These are phyloP conservation scores for Annulohypoxylon bovei DNA, from an alignment of 495 filamentous ascomycete species.

Conservation along the genomic window DNA sequence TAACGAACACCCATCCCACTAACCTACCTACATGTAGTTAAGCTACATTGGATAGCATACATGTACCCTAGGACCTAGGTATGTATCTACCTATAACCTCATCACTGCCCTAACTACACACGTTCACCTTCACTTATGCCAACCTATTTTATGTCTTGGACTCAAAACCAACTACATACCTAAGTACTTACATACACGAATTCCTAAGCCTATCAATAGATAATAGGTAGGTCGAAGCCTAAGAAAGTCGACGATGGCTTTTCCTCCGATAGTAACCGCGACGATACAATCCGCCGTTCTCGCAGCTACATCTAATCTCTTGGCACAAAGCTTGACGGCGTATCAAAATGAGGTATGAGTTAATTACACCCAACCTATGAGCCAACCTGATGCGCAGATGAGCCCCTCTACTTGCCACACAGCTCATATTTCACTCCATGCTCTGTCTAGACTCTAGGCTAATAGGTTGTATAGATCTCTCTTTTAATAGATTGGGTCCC, in stretches of 20 bases:
- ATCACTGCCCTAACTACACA: no score
- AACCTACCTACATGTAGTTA: no score
- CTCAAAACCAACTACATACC: no score
- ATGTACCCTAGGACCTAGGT: no score
- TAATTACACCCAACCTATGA: not conserved
- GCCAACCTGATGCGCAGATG: not conserved
- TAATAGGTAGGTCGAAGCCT: not conserved
- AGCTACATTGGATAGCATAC: no score
- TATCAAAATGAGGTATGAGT: conserved; percentile 69
- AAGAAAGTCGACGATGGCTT: conserved; percentile 41
- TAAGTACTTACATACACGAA: not conserved
- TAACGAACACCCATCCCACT: no score
- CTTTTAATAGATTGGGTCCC: conserved; percentile 67
- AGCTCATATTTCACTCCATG: not conserved
- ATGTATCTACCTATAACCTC: no score
- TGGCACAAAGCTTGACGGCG: conserved; percentile 81
- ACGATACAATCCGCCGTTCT: conserved; percentile 78
- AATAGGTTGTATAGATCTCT: conserved; percentile 53
- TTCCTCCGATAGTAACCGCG: conserved; percentile 68
- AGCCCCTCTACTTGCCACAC: not conserved
- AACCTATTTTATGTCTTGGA: no score
- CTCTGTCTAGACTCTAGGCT: not conserved
- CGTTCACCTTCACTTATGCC: no score
- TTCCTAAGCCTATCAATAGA: not conserved
- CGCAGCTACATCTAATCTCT: conserved; percentile 77